A percentile compares a stretch with the other conserved stretches of the same genome.
Evolutionary conservation across 345 rosid genomes (phyloP).

Genomic region (Heritiera littoralis): DNA sequence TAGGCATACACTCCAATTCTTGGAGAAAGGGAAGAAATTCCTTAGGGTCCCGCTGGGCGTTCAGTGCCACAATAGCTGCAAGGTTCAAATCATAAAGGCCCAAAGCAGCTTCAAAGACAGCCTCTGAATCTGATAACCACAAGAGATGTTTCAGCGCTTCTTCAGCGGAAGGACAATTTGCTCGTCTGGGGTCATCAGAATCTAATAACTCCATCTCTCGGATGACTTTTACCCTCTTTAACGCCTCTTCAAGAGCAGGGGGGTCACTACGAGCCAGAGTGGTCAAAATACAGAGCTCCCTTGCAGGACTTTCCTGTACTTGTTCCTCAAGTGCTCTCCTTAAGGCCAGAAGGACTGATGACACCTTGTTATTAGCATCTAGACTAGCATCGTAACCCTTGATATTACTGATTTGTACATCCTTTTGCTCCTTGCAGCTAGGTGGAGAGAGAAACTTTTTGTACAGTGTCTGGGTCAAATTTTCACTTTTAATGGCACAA

Average conservation of each 20-base stretch:
- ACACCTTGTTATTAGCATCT: conserved; percentile 58
- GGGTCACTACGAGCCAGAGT: conserved; percentile 92
- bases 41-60: conserved; percentile 94
- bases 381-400: conserved; percentile 28
- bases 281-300: conserved; percentile 95
- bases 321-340: conserved; percentile 81
- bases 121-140: conserved; percentile 94
- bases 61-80: conserved; percentile 96
- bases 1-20: conserved; percentile 70
- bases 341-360: conserved; percentile 75
- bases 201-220: conserved; percentile 83
- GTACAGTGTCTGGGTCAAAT: conserved; percentile 72
- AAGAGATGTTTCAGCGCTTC: conserved; percentile 92
- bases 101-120: conserved; percentile 89
- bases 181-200: conserved; percentile 56
- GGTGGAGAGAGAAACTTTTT: conserved; percentile 46
- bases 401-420: conserved; percentile 38
- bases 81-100: conserved; percentile 96
- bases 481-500: conserved; percentile 80
- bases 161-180: conserved; percentile 80
- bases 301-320: conserved; percentile 76
- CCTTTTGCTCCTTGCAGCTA: conserved; percentile 41
- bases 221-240: conserved; percentile 78
- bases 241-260: conserved; percentile 85
- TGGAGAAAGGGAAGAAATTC: conserved; percentile 96